phyloP scores from a whole-genome alignment of 192 early-diverging fungal species.

The Coemansia sp. region DNA sequence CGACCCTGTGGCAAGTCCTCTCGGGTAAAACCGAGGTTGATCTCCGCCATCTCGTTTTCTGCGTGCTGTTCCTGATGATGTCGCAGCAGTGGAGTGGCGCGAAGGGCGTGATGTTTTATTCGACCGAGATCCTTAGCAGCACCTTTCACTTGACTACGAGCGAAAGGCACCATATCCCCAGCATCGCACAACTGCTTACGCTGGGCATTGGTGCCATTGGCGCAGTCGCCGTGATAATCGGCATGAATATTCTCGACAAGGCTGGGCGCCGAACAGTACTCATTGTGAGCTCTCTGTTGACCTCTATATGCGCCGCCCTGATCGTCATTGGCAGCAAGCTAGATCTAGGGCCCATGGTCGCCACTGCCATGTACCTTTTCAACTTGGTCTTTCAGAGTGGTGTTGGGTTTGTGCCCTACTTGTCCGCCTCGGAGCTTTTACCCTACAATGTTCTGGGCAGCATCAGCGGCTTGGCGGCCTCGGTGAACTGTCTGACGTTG shows the following conservation, averaged over 20 bases:
- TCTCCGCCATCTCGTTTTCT: conserved; percentile 63
- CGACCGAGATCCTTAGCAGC: conserved; percentile 66
- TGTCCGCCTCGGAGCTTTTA: conserved; percentile 71
- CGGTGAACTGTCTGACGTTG: conserved; percentile 64
- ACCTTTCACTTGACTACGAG: conserved; percentile 49
- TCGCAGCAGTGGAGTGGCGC: conserved; percentile 89
- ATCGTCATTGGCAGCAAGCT: conserved; percentile 63
- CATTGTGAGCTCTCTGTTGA: conserved; percentile 61
- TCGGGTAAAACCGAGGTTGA: conserved; percentile 42
- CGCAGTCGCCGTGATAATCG: conserved; percentile 67
- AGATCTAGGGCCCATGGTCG: conserved; percentile 54
- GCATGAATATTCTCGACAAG: conserved; percentile 72
- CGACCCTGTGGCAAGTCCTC: conserved; percentile 44
- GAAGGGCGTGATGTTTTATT: conserved; percentile 88
- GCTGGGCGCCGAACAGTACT: conserved; percentile 64
- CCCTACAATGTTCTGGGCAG: conserved; percentile 66
- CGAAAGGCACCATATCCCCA: conserved; percentile 53
- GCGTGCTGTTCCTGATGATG: conserved; percentile 69
- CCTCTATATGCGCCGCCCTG: conserved; percentile 59
- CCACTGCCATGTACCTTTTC: conserved; percentile 65
- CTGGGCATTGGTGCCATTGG: conserved; percentile 77
- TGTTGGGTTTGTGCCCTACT: conserved; percentile 83
- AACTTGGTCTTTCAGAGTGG: conserved; percentile 82
- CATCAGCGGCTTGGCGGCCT: conserved; percentile 62
- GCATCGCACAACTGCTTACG: conserved; percentile 67